Conservation (phyloP, 1,284 basidiomycete genomes). For the Rhodotorula sp. region DNA sequence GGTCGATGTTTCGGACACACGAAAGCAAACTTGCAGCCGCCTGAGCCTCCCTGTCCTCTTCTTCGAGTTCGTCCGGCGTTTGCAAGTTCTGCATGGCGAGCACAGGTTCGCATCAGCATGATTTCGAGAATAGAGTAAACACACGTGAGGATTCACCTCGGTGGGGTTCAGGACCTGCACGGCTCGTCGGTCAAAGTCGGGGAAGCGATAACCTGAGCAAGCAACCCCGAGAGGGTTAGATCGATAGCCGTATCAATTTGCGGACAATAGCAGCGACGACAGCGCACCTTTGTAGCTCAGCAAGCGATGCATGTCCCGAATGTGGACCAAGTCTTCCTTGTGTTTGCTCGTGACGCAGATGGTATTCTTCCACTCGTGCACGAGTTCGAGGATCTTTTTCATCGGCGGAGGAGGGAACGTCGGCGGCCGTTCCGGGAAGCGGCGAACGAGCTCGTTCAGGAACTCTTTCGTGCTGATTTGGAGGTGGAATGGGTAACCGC, state of each 20-base stretch:
- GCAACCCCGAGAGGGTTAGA: too few relatives aligned
- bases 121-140: not conserved
- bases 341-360: constrained; percentile 86
- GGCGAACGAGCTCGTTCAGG: constrained; percentile 93
- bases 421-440: constrained; percentile 96
- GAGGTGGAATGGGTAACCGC: constrained; percentile 94
- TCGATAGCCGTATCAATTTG: not conserved
- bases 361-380: constrained; percentile 92
- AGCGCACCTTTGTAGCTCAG: constrained; percentile 80
- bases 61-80: constrained; percentile 92
- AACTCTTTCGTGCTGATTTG: constrained; percentile 99
- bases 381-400: constrained; percentile 88
- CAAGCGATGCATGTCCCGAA: constrained; percentile 95
- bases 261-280: not conserved
- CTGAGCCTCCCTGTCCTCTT: constrained; percentile 91
- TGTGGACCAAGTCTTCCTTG: constrained; percentile 95
- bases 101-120: not conserved
- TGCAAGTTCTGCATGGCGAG: constrained; percentile 69
- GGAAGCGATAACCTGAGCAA: constrained; percentile 73
- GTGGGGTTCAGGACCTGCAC: constrained; percentile 54
- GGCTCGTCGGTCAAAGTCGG: constrained; percentile 59
- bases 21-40: constrained; percentile 60
- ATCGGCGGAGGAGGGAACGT: constrained; percentile 92
- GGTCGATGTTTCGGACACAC: too few relatives aligned
- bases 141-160: constrained; percentile 52